These are phyloP conservation scores for Nannochloris sp. DNA, from an alignment of 139 green algal species.

Conservation along the genomic window DNA sequence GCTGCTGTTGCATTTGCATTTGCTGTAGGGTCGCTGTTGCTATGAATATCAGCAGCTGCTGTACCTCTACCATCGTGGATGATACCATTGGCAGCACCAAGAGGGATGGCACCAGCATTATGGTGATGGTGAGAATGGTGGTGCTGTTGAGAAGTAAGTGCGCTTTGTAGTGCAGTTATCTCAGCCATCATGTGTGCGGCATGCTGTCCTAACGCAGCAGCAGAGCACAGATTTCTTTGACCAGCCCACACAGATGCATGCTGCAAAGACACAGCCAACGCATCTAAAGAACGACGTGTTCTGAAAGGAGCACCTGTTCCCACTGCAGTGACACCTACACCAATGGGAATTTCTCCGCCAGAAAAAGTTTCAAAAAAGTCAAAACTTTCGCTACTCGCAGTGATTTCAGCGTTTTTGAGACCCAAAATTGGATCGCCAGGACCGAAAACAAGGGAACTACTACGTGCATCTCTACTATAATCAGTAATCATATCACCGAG, in stretches of 20 bases:
- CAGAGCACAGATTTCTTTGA: conserved; percentile 16
- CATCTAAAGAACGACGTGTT: not conserved
- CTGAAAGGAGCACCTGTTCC: not conserved
- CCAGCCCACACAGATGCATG: conserved; percentile 24
- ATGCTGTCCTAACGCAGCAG: conserved; percentile 3
- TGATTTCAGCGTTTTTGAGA: not conserved
- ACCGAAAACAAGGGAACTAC: not conserved
- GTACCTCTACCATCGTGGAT: no score
- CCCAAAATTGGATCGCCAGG: not conserved
- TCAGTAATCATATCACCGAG: not conserved
- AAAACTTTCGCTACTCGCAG: not conserved
- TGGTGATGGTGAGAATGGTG: not conserved
- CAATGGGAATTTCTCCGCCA: no score
- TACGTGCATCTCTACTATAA: not conserved
- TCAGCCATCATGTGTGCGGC: not conserved
- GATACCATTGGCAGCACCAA: not conserved
- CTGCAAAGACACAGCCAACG: not conserved
- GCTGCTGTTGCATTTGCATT: no score
- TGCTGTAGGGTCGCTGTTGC: no score
- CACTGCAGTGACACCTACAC: not conserved
- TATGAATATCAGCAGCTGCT: no score
- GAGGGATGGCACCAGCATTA: not conserved
- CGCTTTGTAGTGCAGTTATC: not conserved
- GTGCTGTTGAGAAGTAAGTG: not conserved
- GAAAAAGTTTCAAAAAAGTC: no score